Evolutionary conservation across 768 basidiomycete genomes (phyloP).

Genomic region (Amanita jacksonii): DNA sequence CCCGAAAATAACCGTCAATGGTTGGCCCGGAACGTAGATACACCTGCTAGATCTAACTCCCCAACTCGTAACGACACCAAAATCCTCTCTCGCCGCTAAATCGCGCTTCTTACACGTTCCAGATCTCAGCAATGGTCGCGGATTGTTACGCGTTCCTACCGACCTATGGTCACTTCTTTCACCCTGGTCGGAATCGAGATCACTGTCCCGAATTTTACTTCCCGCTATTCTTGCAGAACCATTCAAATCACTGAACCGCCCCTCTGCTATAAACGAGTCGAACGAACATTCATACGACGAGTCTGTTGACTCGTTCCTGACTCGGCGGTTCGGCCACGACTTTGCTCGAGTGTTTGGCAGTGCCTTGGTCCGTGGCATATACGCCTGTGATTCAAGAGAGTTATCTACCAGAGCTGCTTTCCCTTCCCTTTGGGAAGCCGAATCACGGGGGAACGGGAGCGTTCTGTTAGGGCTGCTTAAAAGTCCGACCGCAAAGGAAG

Average conservation of each 20-base stretch:
- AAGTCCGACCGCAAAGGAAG: slow-evolving; percentile 10
- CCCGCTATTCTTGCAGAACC: slow-evolving; percentile 50
- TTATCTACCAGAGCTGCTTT: slow-evolving; percentile 76
- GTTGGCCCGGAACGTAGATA: slow-evolving; percentile 37
- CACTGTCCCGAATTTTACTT: slow-evolving; percentile 36
- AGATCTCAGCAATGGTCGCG: slow-evolving; percentile 22
- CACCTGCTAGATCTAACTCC: slow-evolving; percentile 57
- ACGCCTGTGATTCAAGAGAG: slow-evolving; percentile 72
- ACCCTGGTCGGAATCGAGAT: slow-evolving; percentile 9
- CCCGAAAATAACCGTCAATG: neutral
- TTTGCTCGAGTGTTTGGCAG: slow-evolving; percentile 70
- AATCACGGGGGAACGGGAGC: slow-evolving; percentile 59
- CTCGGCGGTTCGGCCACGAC: slow-evolving; percentile 58
- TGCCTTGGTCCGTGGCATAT: slow-evolving; percentile 88
- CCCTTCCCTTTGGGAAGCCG: slow-evolving; percentile 61
- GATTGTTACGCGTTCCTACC: slow-evolving; percentile 44
- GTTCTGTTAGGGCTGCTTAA: slow-evolving; percentile 42
- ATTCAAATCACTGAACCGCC: slow-evolving; percentile 37
- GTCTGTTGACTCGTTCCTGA: slow-evolving; percentile 68
- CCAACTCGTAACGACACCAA: slow-evolving; percentile 57
- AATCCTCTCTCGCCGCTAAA: slow-evolving; percentile 60
- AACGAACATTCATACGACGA: slow-evolving; percentile 46
- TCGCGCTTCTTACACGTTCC: slow-evolving; percentile 66
- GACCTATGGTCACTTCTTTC: slow-evolving; percentile 21
- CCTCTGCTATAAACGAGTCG: neutral